phyloP scores from a whole-genome alignment of 257 asterid species.

The Solanum boliviense region DNA sequence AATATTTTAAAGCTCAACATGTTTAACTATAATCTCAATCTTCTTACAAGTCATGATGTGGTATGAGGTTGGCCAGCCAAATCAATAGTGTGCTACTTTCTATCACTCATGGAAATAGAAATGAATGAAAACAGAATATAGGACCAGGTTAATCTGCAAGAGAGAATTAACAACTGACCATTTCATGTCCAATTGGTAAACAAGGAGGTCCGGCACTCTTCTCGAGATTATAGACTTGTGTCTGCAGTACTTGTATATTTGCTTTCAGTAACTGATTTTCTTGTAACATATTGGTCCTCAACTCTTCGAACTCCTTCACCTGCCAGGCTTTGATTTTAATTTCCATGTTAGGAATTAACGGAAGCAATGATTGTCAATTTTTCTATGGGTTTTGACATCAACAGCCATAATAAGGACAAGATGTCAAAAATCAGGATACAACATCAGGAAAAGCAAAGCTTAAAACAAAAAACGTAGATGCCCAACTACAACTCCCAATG shows the following conservation, averaged over 20 bases:
- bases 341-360: conserved; percentile 31
- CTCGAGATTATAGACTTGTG: conserved; percentile 40
- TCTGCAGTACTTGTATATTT: conserved; percentile 38
- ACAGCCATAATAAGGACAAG: neutral
- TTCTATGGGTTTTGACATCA: neutral
- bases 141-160: neutral
- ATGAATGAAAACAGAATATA: neutral
- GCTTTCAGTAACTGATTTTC: conserved; percentile 42
- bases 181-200: conserved; percentile 25
- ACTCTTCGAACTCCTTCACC: conserved; percentile 63
- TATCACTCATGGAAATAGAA: neutral
- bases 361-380: conserved; percentile 1
- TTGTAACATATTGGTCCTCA: conserved; percentile 33
- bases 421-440: neutral
- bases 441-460: neutral
- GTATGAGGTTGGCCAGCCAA: neutral
- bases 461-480: neutral
- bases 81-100: neutral
- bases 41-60: neutral
- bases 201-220: conserved; percentile 14
- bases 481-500: neutral
- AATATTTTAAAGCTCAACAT: neutral
- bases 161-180: conserved; percentile 19
- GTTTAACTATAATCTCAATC: neutral
- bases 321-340: conserved; percentile 50